Evolutionary conservation across 345 rosid species (phyloP).

Genomic region (Aquilaria malaccensis): DNA sequence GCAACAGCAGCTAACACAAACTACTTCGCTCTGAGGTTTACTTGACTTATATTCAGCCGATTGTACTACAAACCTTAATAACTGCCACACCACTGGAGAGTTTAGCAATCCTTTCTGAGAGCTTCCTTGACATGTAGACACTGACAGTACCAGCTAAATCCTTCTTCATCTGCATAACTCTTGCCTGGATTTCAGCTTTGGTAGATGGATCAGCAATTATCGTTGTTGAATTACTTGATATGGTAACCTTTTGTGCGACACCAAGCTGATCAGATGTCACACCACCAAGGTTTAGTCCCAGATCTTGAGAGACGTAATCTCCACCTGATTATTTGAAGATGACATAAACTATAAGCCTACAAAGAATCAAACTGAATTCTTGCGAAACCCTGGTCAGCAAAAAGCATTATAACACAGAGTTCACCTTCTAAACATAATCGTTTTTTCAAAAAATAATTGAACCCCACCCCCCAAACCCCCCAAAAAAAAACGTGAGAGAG

Average conservation of each 20-base stretch:
- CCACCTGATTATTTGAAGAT: constrained; percentile 46
- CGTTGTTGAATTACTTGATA: constrained; percentile 72
- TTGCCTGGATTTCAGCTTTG: constrained; percentile 87
- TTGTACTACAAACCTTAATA: constrained; percentile 56
- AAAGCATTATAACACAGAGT: too few relatives aligned
- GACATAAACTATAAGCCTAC: background rate
- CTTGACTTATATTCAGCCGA: background rate
- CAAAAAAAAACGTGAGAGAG: background rate
- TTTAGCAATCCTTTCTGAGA: constrained; percentile 81
- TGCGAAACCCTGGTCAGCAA: background rate
- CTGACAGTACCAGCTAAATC: constrained; percentile 76
- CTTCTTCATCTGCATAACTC: constrained; percentile 82
- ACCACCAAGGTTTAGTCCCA: constrained; percentile 47
- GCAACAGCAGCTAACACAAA: too few relatives aligned
- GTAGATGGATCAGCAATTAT: constrained; percentile 78
- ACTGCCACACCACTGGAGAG: constrained; percentile 87
- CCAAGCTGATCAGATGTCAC: constrained; percentile 97
- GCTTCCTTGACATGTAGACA: constrained; percentile 48
- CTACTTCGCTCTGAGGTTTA: too few relatives aligned
- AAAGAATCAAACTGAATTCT: background rate
- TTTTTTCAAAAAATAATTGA: background rate
- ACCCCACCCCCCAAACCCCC: background rate
- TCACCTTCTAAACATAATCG: too few relatives aligned
- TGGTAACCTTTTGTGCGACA: constrained; percentile 54
- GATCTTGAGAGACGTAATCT: constrained; percentile 73